phyloP scores from a whole-genome alignment of 257 asterid genomes.

The Solanum piurae region DNA sequence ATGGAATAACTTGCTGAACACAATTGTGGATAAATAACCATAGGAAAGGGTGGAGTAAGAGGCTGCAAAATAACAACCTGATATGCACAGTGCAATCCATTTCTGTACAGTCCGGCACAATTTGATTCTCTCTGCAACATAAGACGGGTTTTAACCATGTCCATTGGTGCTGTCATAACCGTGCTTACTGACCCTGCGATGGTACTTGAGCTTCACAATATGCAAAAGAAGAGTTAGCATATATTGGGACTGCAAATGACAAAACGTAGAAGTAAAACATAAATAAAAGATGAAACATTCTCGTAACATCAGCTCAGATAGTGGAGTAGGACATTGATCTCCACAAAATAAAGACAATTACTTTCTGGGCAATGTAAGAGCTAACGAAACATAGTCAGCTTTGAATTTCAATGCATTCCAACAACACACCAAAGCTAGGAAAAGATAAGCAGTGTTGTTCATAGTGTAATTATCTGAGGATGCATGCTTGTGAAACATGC shows the following conservation, averaged over 20 bases:
- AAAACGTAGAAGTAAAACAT: background rate
- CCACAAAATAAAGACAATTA: background rate
- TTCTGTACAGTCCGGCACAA: slow-evolving; percentile 51
- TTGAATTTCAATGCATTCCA: background rate
- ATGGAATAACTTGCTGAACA: background rate
- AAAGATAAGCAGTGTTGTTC: background rate
- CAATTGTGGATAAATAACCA: background rate
- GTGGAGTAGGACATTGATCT: background rate
- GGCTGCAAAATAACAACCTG: slow-evolving; percentile 43
- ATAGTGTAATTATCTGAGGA: background rate
- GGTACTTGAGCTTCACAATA: slow-evolving; percentile 65
- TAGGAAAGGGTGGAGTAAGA: background rate
- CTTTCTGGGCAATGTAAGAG: background rate
- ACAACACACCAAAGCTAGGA: background rate
- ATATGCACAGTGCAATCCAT: slow-evolving; percentile 80
- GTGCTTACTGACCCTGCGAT: slow-evolving; percentile 82
- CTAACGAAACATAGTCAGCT: background rate
- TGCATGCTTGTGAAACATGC: background rate
- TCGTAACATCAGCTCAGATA: background rate
- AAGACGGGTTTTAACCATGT: slow-evolving; percentile 92
- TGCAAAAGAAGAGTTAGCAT: slow-evolving; percentile 19
- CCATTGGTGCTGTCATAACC: slow-evolving; percentile 77
- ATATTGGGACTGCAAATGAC: background rate
- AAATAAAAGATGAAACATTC: background rate
- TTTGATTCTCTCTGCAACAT: slow-evolving; percentile 82